Conservation (phyloP, 1,139 yeast species). For the Taphrina wiesneri region DNA sequence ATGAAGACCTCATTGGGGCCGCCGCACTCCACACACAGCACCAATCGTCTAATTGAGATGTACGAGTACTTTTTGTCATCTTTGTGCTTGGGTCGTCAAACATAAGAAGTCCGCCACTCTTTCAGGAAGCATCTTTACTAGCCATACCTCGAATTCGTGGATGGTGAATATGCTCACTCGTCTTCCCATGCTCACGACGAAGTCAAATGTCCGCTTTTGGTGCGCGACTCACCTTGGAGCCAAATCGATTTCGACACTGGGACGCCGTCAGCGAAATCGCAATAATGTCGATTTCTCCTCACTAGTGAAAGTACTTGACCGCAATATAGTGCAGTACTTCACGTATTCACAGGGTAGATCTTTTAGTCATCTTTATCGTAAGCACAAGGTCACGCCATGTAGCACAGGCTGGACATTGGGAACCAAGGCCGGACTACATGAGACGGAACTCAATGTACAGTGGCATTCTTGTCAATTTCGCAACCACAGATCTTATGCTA, state of each 20-base stretch:
- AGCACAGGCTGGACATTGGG: neutral
- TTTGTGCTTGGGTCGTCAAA: neutral
- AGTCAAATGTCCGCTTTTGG: neutral
- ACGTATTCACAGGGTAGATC: neutral
- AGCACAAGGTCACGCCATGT: neutral
- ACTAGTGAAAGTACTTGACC: neutral
- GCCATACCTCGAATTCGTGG: no score
- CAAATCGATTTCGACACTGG: neutral
- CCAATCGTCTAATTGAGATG: no score
- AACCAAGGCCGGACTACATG: neutral
- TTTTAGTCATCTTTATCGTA: conserved; percentile 13
- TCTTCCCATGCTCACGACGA: neutral
- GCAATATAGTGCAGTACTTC: neutral
- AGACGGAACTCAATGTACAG: neutral
- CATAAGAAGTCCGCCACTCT: neutral
- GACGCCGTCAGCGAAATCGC: neutral
- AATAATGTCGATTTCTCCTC: neutral
- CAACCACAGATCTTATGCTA: neutral
- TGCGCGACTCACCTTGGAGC: neutral
- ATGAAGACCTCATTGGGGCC: neutral
- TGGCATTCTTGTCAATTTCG: neutral
- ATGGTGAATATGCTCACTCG: no score
- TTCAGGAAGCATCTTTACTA: neutral
- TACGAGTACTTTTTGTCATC: neutral
- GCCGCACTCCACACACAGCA: neutral